These are phyloP conservation scores for Pyrenophora seminiperda DNA, from an alignment of 2,329 filamentous ascomycete genomes.

Conservation along the genomic window DNA sequence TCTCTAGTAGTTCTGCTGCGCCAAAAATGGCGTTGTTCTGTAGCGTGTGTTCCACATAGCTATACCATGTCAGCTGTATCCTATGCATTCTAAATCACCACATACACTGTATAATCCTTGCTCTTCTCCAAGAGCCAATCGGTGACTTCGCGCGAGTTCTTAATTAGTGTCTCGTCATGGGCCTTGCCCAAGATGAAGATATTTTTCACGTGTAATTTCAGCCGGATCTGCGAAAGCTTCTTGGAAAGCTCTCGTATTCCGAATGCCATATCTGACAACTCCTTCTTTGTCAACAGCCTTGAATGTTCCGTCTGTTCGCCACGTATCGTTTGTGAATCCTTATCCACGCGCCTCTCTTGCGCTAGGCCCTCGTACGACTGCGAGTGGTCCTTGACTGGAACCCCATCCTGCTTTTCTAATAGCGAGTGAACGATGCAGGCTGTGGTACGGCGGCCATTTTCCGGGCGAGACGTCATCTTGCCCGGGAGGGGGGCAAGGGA, in stretches of 20 bases:
- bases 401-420: conserved; percentile 55
- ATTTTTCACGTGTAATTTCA: conserved; percentile 79
- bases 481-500: conserved; percentile 57
- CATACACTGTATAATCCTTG: conserved; percentile 73
- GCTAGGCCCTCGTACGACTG: conserved; percentile 43
- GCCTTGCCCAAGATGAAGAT: conserved; percentile 91
- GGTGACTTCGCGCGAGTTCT: conserved; percentile 75
- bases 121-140: conserved; percentile 80
- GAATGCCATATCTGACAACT: conserved; percentile 96
- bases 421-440: conserved; percentile 67
- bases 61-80: conserved; percentile 22
- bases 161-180: conserved; percentile 81
- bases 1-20: conserved; percentile 67
- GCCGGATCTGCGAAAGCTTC: conserved; percentile 78
- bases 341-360: conserved; percentile 50
- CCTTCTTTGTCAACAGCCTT: conserved; percentile 89
- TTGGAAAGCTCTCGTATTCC: conserved; percentile 90
- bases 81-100: conserved; percentile 11
- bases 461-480: conserved; percentile 37
- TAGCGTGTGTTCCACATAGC: conserved; percentile 76
- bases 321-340: conserved; percentile 43
- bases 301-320: conserved; percentile 57
- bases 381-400: conserved; percentile 26
- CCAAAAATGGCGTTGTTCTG: conserved; percentile 75
- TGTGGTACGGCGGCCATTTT: conserved; percentile 51